phyloP scores from a whole-genome alignment of 176 grass and related monocot species.

The maize (Zea mays) region DNA sequence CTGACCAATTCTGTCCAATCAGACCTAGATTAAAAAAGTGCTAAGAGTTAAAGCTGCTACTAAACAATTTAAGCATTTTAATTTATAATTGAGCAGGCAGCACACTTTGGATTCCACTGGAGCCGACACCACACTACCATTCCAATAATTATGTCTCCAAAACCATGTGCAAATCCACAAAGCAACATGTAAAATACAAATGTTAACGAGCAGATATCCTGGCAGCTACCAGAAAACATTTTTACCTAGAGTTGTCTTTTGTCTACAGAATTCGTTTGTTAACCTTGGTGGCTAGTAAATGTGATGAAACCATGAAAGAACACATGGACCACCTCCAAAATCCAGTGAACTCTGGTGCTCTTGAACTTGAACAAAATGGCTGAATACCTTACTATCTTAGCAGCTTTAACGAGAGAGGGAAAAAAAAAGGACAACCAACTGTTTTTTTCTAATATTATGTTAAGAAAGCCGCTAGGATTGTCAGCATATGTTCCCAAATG shows the following conservation, averaged over 20 bases:
- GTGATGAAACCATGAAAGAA: constrained; percentile 1
- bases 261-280: not conserved
- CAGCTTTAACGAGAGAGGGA: not conserved
- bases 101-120: not conserved
- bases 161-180: not conserved
- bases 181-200: not conserved
- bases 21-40: not conserved
- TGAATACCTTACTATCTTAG: not conserved
- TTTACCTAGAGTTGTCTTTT: not conserved
- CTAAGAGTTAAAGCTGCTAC: not conserved
- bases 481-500: not conserved
- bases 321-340: not conserved
- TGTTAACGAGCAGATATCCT: not conserved
- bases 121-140: not conserved
- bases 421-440: not conserved
- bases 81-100: not conserved
- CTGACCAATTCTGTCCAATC: constrained; percentile 20
- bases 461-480: not conserved
- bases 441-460: not conserved
- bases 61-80: constrained; percentile 7
- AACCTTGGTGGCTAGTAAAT: not conserved
- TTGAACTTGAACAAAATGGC: not conserved
- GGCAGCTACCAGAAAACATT: not conserved
- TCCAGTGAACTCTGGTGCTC: not conserved
- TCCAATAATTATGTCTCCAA: constrained; percentile 16